phyloP scores from a whole-genome alignment of 106 monocot species.

The Ottelia alismoides region DNA sequence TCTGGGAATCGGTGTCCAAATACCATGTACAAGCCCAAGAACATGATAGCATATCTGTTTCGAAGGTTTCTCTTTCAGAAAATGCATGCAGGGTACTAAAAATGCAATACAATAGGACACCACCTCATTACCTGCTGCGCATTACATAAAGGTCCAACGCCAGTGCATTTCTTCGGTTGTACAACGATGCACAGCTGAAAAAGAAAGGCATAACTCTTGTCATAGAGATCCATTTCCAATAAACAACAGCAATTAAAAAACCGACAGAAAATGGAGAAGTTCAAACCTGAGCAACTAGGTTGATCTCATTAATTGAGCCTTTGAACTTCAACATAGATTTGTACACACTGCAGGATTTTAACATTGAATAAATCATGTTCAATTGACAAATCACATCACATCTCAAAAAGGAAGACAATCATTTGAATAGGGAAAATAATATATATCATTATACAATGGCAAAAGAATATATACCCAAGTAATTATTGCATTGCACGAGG shows the following conservation, averaged over 20 bases:
- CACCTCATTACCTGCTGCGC: slow-evolving; percentile 58
- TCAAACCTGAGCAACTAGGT: slow-evolving; percentile 88
- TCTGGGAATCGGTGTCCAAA: slow-evolving; percentile 94
- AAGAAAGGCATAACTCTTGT: too few species aligned
- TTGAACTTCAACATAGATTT: slow-evolving; percentile 68
- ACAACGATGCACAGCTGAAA: slow-evolving; percentile 75
- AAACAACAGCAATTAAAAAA: not conserved
- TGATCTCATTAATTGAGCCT: slow-evolving; percentile 78
- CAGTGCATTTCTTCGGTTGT: slow-evolving; percentile 62
- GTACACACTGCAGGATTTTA: slow-evolving; percentile 60
- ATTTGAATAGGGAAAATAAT: too few species aligned
- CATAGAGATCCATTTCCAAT: too few species aligned
- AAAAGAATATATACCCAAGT: too few species aligned
- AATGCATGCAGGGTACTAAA: too few species aligned
- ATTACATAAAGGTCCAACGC: slow-evolving; percentile 78
- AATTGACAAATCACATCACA: too few species aligned
- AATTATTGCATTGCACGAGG: too few species aligned
- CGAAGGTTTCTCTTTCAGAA: not conserved
- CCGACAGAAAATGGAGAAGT: not conserved
- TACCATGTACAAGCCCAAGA: slow-evolving; percentile 93
- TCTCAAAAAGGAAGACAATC: too few species aligned
- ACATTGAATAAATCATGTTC: too few species aligned
- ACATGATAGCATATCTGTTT: slow-evolving; percentile 92
- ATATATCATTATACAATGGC: too few species aligned
- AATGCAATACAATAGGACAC: too few species aligned